phyloP scores from a whole-genome alignment of 164 flowering plant genomes.

The Macadamia tetraphylla region DNA sequence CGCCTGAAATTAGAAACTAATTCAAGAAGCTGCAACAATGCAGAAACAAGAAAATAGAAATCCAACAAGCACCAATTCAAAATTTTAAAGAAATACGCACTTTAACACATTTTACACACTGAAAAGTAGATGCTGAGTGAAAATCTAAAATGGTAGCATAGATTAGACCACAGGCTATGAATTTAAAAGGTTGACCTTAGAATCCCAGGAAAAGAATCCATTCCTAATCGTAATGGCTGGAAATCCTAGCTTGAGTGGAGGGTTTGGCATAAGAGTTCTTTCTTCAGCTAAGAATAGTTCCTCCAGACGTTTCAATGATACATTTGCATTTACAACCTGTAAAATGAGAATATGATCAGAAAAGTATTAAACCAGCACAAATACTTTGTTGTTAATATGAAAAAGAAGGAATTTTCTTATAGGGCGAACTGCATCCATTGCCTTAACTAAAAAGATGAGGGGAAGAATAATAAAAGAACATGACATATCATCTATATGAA shows the following conservation, averaged over 20 bases:
- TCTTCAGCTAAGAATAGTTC: conserved; percentile 83
- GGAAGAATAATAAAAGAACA: not conserved
- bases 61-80: not conserved
- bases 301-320: conserved; percentile 90
- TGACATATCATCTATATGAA: not conserved
- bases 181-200: conserved; percentile 49
- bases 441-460: not conserved
- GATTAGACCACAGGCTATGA: not conserved
- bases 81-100: not conserved
- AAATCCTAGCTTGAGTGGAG: conserved; percentile 63
- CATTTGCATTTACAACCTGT: conserved; percentile 93
- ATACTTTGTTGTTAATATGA: not conserved
- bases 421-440: no score
- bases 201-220: conserved; percentile 92
- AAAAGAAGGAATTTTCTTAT: not conserved
- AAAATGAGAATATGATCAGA: conserved; percentile 12
- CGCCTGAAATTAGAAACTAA: conserved; percentile 38
- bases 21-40: not conserved
- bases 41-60: no score
- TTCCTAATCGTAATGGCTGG: conserved; percentile 86
- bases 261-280: conserved; percentile 80
- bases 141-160: not conserved
- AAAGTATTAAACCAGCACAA: not conserved
- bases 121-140: no score
- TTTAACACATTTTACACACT: no score